A percentile compares a stretch with the other conserved stretches of the same genome.
Conservation (phyloP, 2,329 filamentous ascomycete genomes). For the Xylaria sp. region DNA sequence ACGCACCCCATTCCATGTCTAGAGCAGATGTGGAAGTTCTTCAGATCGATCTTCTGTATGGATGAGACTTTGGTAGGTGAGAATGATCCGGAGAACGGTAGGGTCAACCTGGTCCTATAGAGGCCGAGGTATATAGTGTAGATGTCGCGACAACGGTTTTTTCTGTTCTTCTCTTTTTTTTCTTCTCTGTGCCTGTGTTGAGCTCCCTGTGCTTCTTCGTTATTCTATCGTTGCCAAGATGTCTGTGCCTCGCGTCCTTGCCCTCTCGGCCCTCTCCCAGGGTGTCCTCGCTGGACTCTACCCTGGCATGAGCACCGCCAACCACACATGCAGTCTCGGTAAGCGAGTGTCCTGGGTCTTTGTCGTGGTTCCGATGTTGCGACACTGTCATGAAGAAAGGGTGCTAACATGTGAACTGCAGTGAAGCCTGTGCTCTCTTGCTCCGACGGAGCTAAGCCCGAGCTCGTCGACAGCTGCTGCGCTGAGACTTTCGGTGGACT, state of each 20-base stretch:
- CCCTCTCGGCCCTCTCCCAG: conserved; percentile 28
- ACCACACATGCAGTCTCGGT: conserved; percentile 53
- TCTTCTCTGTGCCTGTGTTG: neutral
- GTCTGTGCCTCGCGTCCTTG: conserved; percentile 24
- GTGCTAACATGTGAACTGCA: conserved; percentile 17
- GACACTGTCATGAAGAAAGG: neutral
- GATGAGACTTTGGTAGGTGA: too few species aligned
- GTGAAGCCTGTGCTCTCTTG: conserved; percentile 42
- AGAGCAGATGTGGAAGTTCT: too few species aligned
- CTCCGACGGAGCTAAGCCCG: conserved; percentile 40
- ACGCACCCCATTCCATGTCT: too few species aligned
- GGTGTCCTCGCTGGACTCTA: conserved; percentile 36
- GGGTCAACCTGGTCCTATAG: neutral
- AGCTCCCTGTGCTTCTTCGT: conserved; percentile 17
- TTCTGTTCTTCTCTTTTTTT: neutral
- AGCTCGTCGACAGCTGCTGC: conserved; percentile 56
- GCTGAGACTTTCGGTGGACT: conserved; percentile 60
- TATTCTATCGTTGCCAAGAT: conserved; percentile 10
- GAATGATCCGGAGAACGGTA: neutral
- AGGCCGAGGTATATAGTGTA: neutral
- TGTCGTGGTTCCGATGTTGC: neutral
- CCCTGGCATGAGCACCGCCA: conserved; percentile 42
- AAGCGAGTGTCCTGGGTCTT: conserved; percentile 6
- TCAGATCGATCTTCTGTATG: too few species aligned
- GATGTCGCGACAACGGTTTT: neutral